Base-by-base conservation (phyloP, 306 rosid species). In the Sechiopsis laciniata region DNA sequence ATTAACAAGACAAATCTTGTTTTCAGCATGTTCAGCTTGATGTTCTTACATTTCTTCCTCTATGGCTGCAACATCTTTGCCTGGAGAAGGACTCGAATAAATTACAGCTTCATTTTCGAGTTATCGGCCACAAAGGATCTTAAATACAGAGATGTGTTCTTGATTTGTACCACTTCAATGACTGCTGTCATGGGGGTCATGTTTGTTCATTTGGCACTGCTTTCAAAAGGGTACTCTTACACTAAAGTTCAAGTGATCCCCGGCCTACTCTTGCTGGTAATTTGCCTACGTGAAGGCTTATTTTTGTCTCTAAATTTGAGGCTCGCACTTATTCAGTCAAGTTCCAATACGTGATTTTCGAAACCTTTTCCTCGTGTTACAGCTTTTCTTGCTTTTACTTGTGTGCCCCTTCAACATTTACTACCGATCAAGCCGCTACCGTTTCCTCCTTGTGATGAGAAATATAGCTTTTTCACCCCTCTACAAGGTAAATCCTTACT, bases 21-120 rank as follows among this genome's bases (percentile, higher is more conserved):
- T 65, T 84, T 87, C 99, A 94, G 99, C 82, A 84, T 94, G 96
- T 94, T 91, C 85, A 86, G 97, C 89, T 90, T 94, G 16, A 15
- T 94, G 84, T 94, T 94, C 78, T 93, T 94, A 19, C 99, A 94
- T 80, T 82, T 94, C 82, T 89, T 94, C 76, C 91, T 91, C 11
- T 91, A 89, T 37, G 99, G 97, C 19, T 94, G 96, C 84, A 91
- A 94, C 87, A 89, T 89, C 66, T 81, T 86, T 22, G 95, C 95
- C 0, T 94, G 99, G 99, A 83, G 91, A 81, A 94, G 85, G 85
- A 75, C 90, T 72, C 92, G 97, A 7, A 89, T 94, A 86, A 94
- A 91, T 71, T 91, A 91, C 75, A 80, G 86, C 82, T 94, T 94
- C 86, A 94, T 94, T 77, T 91, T 94, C 56, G 99, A 94, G 87